Conservation (phyloP, 495 filamentous ascomycete genomes). For the Entonaema liquescens region DNA sequence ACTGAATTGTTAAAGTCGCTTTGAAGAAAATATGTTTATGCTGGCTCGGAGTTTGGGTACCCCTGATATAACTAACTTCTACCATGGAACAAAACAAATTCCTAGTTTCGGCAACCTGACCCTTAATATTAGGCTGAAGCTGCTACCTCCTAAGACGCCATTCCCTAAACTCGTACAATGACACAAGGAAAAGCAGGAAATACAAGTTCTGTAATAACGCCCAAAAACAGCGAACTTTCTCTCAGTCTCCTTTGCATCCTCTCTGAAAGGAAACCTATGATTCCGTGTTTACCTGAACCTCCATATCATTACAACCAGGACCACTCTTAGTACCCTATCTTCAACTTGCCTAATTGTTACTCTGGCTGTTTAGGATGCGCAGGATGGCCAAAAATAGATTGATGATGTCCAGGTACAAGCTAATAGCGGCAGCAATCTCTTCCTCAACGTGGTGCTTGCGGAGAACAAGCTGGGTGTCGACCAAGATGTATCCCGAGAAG, state of each 20-base stretch:
- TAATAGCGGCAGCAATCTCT: constrained; percentile 96
- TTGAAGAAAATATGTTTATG: background rate
- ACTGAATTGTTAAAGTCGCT: background rate
- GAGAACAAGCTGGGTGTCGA: constrained; percentile 95
- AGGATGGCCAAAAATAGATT: constrained; percentile 96
- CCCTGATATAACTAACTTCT: background rate
- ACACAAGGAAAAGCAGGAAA: constrained; percentile 43
- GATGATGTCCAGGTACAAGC: constrained; percentile 94
- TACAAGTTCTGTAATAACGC: background rate
- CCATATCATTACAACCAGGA: background rate
- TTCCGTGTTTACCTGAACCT: background rate
- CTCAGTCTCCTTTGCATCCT: background rate
- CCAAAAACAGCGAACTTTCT: background rate
- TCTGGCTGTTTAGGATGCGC: constrained; percentile 87
- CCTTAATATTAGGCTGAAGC: constrained; percentile 3
- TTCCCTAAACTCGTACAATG: constrained; percentile 43
- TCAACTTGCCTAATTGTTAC: constrained; percentile 70
- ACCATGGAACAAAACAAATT: background rate
- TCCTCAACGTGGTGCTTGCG: constrained; percentile 97
- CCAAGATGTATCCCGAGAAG: constrained; percentile 92
- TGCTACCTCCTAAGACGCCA: constrained; percentile 11
- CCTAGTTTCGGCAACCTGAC: background rate
- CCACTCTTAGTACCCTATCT: background rate
- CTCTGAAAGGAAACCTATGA: background rate
- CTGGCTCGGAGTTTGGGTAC: background rate